Evolutionary conservation across 371 early-diverging fungal species (phyloP).

Genomic region (Syncephalastrum contaminatum): DNA sequence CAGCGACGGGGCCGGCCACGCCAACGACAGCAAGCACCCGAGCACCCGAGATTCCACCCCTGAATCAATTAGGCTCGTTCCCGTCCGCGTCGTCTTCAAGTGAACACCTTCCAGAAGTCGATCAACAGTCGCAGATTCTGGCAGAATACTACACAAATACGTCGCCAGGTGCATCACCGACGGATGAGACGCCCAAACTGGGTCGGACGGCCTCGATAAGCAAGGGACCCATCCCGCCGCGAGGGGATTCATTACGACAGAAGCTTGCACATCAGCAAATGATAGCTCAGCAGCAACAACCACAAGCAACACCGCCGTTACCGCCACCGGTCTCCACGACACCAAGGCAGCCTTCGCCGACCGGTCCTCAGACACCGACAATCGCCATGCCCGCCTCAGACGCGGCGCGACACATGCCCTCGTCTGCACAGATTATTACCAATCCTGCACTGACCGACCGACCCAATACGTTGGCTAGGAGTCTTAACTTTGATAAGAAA

Average conservation of each 20-base stretch:
- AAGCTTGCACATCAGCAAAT: constrained; percentile 21
- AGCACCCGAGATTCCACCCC: too few species aligned
- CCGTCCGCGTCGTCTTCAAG: too few species aligned
- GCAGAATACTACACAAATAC: background rate
- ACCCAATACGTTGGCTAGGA: too few species aligned
- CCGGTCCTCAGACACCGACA: constrained; percentile 18
- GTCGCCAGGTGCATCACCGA: constrained; percentile 4
- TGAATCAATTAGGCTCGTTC: too few species aligned
- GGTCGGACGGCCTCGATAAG: background rate
- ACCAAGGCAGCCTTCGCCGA: constrained; percentile 4
- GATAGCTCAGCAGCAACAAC: constrained; percentile 15
- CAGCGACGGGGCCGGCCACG: background rate
- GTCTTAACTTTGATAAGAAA: too few species aligned
- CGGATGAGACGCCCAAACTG: constrained; percentile 1
- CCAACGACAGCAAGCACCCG: too few species aligned
- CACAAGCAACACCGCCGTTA: constrained; percentile 1
- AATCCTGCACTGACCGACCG: background rate
- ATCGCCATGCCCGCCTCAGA: constrained; percentile 13
- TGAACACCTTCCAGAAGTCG: constrained; percentile 18
- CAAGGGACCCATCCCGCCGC: constrained; percentile 6
- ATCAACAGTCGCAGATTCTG: constrained; percentile 4
- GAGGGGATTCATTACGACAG: constrained; percentile 2
- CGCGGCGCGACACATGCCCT: constrained; percentile 5
- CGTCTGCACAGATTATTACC: constrained; percentile 8
- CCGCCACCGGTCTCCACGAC: constrained; percentile 18